Evolutionary conservation across 2,329 filamentous ascomycete species (phyloP).

Genomic region (Nigrospora oryzae): DNA sequence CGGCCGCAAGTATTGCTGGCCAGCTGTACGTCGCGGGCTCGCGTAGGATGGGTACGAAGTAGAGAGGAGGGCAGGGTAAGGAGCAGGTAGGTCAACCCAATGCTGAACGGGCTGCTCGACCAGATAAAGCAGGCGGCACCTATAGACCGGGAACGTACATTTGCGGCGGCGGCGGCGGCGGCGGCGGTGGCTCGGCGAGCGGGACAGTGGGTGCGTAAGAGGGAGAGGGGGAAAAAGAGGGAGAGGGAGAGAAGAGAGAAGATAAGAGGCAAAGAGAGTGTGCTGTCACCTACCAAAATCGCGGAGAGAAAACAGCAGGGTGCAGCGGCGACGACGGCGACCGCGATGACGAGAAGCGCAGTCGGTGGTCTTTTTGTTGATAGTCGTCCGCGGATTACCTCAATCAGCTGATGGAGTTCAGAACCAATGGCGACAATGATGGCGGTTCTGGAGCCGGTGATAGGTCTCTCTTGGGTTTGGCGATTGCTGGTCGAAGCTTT

Average conservation of each 20-base stretch:
- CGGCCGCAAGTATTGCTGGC: not conserved
- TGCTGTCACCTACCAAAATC: too few species aligned
- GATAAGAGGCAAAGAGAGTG: too few species aligned
- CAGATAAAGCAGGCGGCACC: too few species aligned
- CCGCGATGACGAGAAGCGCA: too few species aligned
- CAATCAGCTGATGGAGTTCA: constrained; percentile 39
- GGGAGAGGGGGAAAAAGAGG: not conserved
- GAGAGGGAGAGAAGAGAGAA: too few species aligned
- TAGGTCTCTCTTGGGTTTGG: constrained; percentile 35
- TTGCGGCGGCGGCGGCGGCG: too few species aligned
- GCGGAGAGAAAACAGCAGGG: too few species aligned
- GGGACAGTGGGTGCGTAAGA: too few species aligned
- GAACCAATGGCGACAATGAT: constrained; percentile 39
- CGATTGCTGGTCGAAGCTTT: constrained; percentile 23
- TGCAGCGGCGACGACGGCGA: too few species aligned
- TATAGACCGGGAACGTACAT: too few species aligned
- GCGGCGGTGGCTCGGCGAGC: too few species aligned
- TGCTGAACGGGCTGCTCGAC: too few species aligned
- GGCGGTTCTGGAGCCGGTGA: constrained; percentile 36
- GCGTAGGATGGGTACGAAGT: not conserved
- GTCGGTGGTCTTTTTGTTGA: constrained; percentile 2
- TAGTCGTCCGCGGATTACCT: constrained; percentile 30
- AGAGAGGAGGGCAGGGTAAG: not conserved
- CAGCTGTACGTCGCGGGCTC: not conserved
- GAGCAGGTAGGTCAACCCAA: not conserved